Evolutionary conservation across 2,329 filamentous ascomycete species (phyloP).

Genomic region (Aspergillus neotritici): DNA sequence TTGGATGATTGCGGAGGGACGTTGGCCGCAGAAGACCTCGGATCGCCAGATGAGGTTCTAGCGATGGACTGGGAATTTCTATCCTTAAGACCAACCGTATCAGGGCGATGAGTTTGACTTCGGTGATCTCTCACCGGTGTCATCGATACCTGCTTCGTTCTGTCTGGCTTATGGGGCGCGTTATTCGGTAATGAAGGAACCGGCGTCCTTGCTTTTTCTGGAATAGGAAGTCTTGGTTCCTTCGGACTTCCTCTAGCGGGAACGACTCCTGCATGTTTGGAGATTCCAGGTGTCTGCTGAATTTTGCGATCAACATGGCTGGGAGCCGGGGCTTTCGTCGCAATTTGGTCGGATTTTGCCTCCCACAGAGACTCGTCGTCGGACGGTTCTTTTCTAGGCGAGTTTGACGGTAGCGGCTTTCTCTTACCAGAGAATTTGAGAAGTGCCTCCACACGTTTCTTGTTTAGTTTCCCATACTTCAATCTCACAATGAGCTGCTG

Average conservation of each 20-base stretch:
- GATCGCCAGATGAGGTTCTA: conserved; percentile 25
- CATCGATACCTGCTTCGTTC: conserved; percentile 24
- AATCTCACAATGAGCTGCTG: conserved; percentile 43
- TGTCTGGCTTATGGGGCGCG: conserved; percentile 24
- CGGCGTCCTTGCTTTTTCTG: conserved; percentile 35
- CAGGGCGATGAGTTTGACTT: conserved; percentile 33
- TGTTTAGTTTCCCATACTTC: conserved; percentile 48
- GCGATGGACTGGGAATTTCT: conserved; percentile 30
- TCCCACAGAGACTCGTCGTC: conserved; percentile 15
- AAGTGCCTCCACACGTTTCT: conserved; percentile 43
- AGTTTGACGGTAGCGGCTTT: conserved; percentile 23
- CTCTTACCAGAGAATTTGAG: conserved; percentile 40
- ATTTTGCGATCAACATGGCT: conserved; percentile 14
- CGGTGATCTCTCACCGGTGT: conserved; percentile 43
- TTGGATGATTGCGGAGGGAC: conserved; percentile 26
- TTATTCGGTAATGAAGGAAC: conserved; percentile 28
- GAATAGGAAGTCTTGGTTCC: conserved; percentile 22
- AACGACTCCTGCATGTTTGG: conserved; percentile 17
- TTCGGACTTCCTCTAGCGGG: conserved; percentile 33
- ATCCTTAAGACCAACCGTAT: conserved; percentile 36
- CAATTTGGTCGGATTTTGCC: conserved; percentile 16
- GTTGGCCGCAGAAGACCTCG: conserved; percentile 19
- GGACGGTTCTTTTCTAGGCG: conserved; percentile 19
- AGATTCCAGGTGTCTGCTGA: conserved; percentile 12
- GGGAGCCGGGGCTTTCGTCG: conserved; percentile 7